Evolutionary conservation across 306 rosid species (phyloP), one percentile per base, ranked within the genome.

Genomic region (Prunus dulcis): DNA sequence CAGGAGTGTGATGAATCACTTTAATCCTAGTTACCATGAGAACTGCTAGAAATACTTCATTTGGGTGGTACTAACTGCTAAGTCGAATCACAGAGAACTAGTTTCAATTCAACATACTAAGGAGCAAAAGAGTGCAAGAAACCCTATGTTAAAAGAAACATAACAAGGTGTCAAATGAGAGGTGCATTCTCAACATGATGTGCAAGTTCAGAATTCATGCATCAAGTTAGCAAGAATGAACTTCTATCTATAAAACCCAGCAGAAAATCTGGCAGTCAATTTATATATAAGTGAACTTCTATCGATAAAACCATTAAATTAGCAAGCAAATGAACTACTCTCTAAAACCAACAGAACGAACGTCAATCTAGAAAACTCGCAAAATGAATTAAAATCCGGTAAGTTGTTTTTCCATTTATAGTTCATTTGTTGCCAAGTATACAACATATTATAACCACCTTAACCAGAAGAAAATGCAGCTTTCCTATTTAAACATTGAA

Each of bases 381-480:
- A 53, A 3, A 64, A 64, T 50, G 19, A 65, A n/a, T 30, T 15
- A 6, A 15, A 71, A 30, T 30, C 74, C 2, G 19, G 69, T 50
- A 75, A 49, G 46, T 32, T 49, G 38, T 64, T 60, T 43, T 60
- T 22, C 53, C 71, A 70, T 58, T 50, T 65, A 72, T 38, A 27
- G 57, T 63, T 76, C 34, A 9, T 11, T 69, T n/a, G 55, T 45
- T 32, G 67, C 32, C 69, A 64, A 78, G 75, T 19, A 22, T 34
- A 64, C 70, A 60, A 19, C 78, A 66, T 63, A 46, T 43, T 41
- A 50, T n/a, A 67, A 67, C 69, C 78, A 68, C n/a, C 63, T 63
- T 47, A 65, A 72, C 67, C 72, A 83, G 12, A 83, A 71, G 28
- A 51, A 65, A 25, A 49, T 65, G 62, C 76, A 65, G 78, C 69